phyloP scores from a whole-genome alignment of 1,284 basidiomycete genomes.

The Ceraceosorus guamensis region DNA sequence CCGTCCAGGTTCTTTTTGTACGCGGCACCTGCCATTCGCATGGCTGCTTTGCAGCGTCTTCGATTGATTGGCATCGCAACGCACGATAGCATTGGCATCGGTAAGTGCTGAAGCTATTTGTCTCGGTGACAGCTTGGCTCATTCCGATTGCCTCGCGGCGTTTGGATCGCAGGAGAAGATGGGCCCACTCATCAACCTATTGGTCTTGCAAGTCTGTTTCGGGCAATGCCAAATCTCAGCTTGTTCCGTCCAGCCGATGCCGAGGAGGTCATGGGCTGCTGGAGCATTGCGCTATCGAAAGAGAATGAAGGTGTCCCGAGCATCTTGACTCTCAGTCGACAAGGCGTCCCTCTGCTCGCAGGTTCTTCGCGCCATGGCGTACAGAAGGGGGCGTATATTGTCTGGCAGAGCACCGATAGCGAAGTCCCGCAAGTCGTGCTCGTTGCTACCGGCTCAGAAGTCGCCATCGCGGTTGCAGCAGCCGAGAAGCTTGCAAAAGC shows the following conservation, averaged over 20 bases:
- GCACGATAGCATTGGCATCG: constrained; percentile 48
- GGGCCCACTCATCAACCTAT: constrained; percentile 48
- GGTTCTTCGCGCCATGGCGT: background rate
- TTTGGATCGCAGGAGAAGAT: constrained; percentile 49
- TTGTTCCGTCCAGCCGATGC: constrained; percentile 47
- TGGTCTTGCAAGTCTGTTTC: constrained; percentile 40
- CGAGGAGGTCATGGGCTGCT: constrained; percentile 45
- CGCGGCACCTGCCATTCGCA: constrained; percentile 47
- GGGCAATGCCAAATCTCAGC: constrained; percentile 45
- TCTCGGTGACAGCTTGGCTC: too few species aligned
- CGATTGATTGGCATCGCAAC: constrained; percentile 47
- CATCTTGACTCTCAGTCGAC: background rate
- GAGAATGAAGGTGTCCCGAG: too few species aligned
- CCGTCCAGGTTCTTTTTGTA: constrained; percentile 50
- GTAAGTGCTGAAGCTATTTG: too few species aligned
- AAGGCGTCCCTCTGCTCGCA: background rate
- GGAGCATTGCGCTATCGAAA: constrained; percentile 35
- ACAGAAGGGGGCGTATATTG: background rate
- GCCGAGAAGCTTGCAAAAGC: background rate
- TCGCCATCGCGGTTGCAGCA: background rate
- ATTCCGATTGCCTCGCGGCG: too few species aligned
- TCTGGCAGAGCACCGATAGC: background rate
- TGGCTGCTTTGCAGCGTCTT: constrained; percentile 45
- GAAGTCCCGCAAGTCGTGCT: too few species aligned
- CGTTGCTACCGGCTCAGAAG: background rate